Evolutionary conservation across 495 filamentous ascomycete species (phyloP), one percentile per base, ranked within the genome.

Genomic region (Hypomontagnella submonticulosa): DNA sequence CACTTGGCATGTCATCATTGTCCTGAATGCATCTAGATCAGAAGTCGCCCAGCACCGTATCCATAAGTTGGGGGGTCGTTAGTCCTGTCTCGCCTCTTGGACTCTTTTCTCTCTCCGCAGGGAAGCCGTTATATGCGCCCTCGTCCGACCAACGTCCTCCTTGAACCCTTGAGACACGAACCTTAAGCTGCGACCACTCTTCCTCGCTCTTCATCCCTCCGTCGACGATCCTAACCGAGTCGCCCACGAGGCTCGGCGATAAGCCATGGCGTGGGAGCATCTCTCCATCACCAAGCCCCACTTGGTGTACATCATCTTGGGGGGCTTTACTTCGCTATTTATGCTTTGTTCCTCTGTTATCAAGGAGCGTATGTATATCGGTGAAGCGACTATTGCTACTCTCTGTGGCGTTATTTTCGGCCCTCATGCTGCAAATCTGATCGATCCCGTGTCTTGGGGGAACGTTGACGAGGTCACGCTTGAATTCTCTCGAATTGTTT

Each of bases 321-420:
- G 96, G 66, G 96, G 95, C 70, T 99, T 99, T 80, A 98, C 96
- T 53, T 92, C 90, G 51, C 81, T 99, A 69, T 99, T 99, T 81
- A 99, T 99, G 96, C 81, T 99, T 43, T 96, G 92, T 76, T 98
- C 95, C 38, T 89, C 95, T 44, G 88, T 98, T 76, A 94, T 99
- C 76, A 99, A 99, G 83, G 96, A 99, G 80, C 89, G 91, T 70
- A 85, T 99, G 55, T 99, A 99, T 80, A 98, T 99, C 58, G 96
- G 96, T 69, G 96, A 99, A 85, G 96, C 96, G 20, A 97, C 96
- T 8, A 90, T 99, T 8, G 96, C 96, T 36, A 98, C 96, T 3
- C 75, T 99, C 44, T 97, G 93, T 75, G 96, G 96, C 48, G 89
- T 98, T 76, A 97, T 99, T 69, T 98, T 99, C 73, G 96, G 96